Percentiles rank a stretch among this genome's conserved stretches.
Evolutionary conservation across 2,329 filamentous ascomycete genomes (phyloP).

Genomic region (Sordariomycetes sp.): DNA sequence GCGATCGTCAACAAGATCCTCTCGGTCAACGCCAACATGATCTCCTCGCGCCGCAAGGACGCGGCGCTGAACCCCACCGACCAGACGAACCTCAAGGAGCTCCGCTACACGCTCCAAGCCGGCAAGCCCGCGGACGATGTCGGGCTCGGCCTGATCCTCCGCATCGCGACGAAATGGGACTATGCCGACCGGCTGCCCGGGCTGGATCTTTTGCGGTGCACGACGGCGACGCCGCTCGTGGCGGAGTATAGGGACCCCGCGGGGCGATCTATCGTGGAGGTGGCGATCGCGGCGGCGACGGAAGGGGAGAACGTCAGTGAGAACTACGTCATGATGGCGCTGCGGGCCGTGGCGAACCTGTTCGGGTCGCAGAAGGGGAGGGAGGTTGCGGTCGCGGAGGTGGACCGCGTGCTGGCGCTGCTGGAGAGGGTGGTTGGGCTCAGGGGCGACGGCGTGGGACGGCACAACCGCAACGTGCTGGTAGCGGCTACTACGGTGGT

Average conservation of each 20-base stretch:
- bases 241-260: slow-evolving; percentile 46
- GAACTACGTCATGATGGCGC: slow-evolving; percentile 81
- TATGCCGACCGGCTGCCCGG: slow-evolving; percentile 70
- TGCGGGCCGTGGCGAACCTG: slow-evolving; percentile 73
- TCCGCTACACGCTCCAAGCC: slow-evolving; percentile 55
- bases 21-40: slow-evolving; percentile 63
- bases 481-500: slow-evolving; percentile 74
- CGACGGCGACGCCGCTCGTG: slow-evolving; percentile 58
- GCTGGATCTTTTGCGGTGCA: slow-evolving; percentile 77
- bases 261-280: slow-evolving; percentile 49
- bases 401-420: slow-evolving; percentile 48
- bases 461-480: slow-evolving; percentile 65
- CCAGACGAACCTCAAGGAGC: slow-evolving; percentile 46
- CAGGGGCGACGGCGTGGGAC: slow-evolving; percentile 34
- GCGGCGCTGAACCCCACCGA: slow-evolving; percentile 65
- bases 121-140: slow-evolving; percentile 34
- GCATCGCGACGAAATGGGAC: slow-evolving; percentile 70
- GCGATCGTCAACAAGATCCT: slow-evolving; percentile 67
- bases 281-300: slow-evolving; percentile 26
- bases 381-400: slow-evolving; percentile 46
- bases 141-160: slow-evolving; percentile 55
- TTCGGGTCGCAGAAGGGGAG: slow-evolving; percentile 68
- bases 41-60: slow-evolving; percentile 62
- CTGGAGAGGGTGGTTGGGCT: slow-evolving; percentile 52
- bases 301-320: slow-evolving; percentile 41